phyloP scores from a whole-genome alignment of 202 grass and related monocot genomes.

The Zoysia matrella region DNA sequence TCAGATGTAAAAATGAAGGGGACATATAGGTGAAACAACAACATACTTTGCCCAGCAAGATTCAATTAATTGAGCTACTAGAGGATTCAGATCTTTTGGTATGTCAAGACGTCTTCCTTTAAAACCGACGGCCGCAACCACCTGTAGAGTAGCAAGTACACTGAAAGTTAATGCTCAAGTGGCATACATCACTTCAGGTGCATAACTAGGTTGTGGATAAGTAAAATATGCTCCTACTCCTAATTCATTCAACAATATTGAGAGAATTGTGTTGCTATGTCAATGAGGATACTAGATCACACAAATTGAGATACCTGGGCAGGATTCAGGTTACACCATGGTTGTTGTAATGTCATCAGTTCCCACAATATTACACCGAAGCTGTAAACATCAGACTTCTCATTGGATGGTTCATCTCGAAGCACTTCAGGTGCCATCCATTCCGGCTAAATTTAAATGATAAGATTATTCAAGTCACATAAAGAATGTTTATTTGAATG shows the following conservation, averaged over 20 bases:
- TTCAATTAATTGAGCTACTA: slow-evolving; percentile 75
- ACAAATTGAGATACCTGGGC: slow-evolving; percentile 66
- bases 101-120: slow-evolving; percentile 92
- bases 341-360: slow-evolving; percentile 95
- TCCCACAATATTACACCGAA: slow-evolving; percentile 97
- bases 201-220: slow-evolving; percentile 6
- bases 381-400: slow-evolving; percentile 99
- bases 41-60: slow-evolving; percentile 95
- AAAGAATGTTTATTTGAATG: slow-evolving; percentile 20
- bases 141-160: slow-evolving; percentile 49
- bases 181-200: slow-evolving; percentile 15
- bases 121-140: slow-evolving; percentile 94
- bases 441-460: slow-evolving; percentile 73
- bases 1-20: slow-evolving; percentile 21
- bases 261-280: slow-evolving; percentile 31
- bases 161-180: background rate
- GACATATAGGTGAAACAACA: background rate
- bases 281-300: slow-evolving; percentile 1
- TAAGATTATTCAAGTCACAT: slow-evolving; percentile 21
- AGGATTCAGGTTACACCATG: slow-evolving; percentile 94
- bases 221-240: slow-evolving; percentile 5
- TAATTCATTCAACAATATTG: slow-evolving; percentile 3
- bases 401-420: slow-evolving; percentile 93
- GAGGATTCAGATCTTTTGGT: slow-evolving; percentile 78
- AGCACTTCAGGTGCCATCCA: slow-evolving; percentile 99